phyloP scores from a whole-genome alignment of 805 yeast genomes.

The Suhomyces kilbournensis region DNA sequence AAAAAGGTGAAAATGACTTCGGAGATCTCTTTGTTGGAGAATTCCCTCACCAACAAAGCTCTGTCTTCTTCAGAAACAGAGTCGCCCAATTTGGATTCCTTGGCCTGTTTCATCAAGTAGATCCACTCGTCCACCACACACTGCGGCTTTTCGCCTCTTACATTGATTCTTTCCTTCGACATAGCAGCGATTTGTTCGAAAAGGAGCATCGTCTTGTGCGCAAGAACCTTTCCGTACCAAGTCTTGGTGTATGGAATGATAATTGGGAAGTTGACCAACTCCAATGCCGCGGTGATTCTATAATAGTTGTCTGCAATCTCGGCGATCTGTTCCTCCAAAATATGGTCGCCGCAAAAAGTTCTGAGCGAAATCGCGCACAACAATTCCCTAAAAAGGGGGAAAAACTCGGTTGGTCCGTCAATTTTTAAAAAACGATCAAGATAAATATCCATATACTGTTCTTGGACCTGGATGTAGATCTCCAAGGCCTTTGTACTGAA shows the following conservation, averaged over 20 bases:
- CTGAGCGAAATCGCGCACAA: constrained; percentile 91
- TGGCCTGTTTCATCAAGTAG: constrained; percentile 74
- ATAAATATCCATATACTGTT: constrained; percentile 79
- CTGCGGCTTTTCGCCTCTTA: constrained; percentile 69
- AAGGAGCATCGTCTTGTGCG: constrained; percentile 90
- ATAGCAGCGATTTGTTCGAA: constrained; percentile 84
- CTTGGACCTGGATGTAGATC: constrained; percentile 80
- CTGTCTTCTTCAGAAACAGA: constrained; percentile 53
- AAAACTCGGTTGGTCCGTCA: constrained; percentile 69
- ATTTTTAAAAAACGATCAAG: constrained; percentile 62
- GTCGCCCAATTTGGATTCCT: constrained; percentile 45
- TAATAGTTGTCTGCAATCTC: constrained; percentile 89
- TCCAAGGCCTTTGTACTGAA: constrained; percentile 83
- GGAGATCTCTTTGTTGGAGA: constrained; percentile 86
- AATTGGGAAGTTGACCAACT: constrained; percentile 95
- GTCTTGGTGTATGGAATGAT: constrained; percentile 94
- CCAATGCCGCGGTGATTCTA: constrained; percentile 91
- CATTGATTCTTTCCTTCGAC: constrained; percentile 75
- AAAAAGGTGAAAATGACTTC: constrained; percentile 95
- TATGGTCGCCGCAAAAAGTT: constrained; percentile 94
- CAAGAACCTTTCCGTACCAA: constrained; percentile 94
- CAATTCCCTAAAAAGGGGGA: constrained; percentile 93
- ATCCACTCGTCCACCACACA: constrained; percentile 98
- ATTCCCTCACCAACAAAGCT: constrained; percentile 69
- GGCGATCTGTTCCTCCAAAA: constrained; percentile 86